Base-by-base conservation (phyloP, 2,329 filamentous ascomycete genomes). In the Bretziella fagacearum region DNA sequence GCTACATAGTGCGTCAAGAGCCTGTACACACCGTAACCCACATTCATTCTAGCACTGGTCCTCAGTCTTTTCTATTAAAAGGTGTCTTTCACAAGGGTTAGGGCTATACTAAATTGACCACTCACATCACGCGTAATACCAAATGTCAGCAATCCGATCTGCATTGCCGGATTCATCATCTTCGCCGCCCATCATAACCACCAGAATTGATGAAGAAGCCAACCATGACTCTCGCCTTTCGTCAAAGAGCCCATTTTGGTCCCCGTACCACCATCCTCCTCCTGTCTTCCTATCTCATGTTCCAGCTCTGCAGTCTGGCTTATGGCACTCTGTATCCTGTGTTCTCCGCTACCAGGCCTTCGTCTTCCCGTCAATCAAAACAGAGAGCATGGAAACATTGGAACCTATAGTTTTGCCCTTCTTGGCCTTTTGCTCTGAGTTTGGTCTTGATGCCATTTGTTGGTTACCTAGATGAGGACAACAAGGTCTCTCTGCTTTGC, bases 251-350 rank as follows among this genome's bases (percentile, higher is more conserved):
- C 11, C 18, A 13, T 33, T 33, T 22, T 6, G 15, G 17, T 13
- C 32, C 27, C 17, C 32, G 10, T 10, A 86, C 91, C 51, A 94
- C 86, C 0, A 60, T 95, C 10, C 66, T 93, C 2, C 71, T 96
- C 0, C 72, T 98, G 4, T 60, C 75, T 45, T 93, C 87, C 0
- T 96, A 94, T 57, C 74, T 94, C 36, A 80, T 96, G 43, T 98
- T 96, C 58, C 87, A 95, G 57, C 70, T 98, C 4, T 80, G 83
- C 51, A 96, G 96, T 60, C 85, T 95, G 53, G 86, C 85, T 3
- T 96, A 86, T 71, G 95, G 94, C 62, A 89, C 84, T 15, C 68
- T 98, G 0, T 98, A 93, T 56, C 91, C 91, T 1, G 89, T 96
- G 46, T 98, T 96, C 56, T 84, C 81, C 1, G 79, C 4, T 96